Evolutionary conservation across 306 rosid species (phyloP), one percentile per base, ranked within the genome.

Genomic region (Gastrolobium villosum): DNA sequence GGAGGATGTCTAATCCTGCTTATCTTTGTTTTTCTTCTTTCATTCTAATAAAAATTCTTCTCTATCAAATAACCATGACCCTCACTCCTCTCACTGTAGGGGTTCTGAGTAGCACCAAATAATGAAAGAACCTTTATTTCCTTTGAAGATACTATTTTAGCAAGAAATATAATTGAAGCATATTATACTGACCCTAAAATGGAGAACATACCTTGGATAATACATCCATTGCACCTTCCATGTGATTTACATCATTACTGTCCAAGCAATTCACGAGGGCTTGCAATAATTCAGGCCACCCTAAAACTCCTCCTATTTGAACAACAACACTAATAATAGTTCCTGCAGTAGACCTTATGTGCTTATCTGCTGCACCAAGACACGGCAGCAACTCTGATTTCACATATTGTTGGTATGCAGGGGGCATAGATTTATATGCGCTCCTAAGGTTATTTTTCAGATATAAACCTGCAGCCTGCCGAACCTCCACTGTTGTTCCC

Each of bases 221-320:
- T 10, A 98, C 93, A 81, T 96, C 99, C 99, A 96, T 96, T 50
- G 98, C 99, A 64, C 99, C 99, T 90, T 96, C 99, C 99, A 96
- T 91, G 84, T 91, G 99, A 85, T 84, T 93, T 56, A 89, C 74
- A 80, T 96, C 97, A 81, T 82, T 90, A 76, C 98, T 93, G 78
- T 96, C 98, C 81, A 96, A 84, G 78, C 97, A 96, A 85, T 34
- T 93, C 36, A 96, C 97, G 48, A 96, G 98, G 60, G 93, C 96
- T 74, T 96, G 91, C 96, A 96, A 84, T 82, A 96, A 88, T 74
- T 93, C 99, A 1, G 96, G 98, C 99, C 99, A 96, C 65, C 93
- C 97, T 71, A 75, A 65, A 81, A 93, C 64, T 78, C 99, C 99
- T 60, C 87, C 97, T 30, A 90, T 86, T 76, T 91, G 97, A 83